Evolutionary conservation across 2,329 filamentous ascomycete genomes (phyloP).

Genomic region (Dactylellina sp.): DNA sequence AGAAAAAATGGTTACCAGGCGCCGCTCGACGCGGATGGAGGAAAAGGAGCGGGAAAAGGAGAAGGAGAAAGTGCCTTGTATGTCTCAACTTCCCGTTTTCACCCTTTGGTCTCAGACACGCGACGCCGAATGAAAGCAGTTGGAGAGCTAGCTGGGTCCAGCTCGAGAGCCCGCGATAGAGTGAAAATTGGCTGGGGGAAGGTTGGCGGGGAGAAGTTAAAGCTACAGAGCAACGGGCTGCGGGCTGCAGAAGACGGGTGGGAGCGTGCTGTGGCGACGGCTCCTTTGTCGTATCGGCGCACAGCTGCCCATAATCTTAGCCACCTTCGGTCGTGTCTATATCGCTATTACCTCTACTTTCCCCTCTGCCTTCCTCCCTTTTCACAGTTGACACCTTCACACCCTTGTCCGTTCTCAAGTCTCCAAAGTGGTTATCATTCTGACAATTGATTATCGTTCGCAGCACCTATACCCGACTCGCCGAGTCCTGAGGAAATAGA

Average conservation of each 20-base stretch:
- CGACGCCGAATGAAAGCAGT: conserved; percentile 19
- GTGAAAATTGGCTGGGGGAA: neutral
- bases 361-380: neutral
- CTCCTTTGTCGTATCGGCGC: too few relatives aligned
- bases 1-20: conserved; percentile 40
- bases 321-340: too few relatives aligned
- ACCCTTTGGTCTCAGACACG: conserved; percentile 8
- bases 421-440: conserved; percentile 1
- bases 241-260: conserved; percentile 9
- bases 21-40: conserved; percentile 51
- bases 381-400: too few relatives aligned
- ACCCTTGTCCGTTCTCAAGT: conserved; percentile 1
- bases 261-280: neutral
- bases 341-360: too few relatives aligned
- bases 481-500: conserved; percentile 36
- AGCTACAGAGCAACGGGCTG: neutral
- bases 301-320: too few relatives aligned
- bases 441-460: conserved; percentile 16
- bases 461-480: conserved; percentile 45
- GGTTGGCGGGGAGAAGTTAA: neutral
- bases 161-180: conserved; percentile 1
- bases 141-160: neutral
- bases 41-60: conserved; percentile 47
- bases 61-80: conserved; percentile 52
- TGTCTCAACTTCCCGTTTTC: conserved; percentile 46